Base-by-base conservation (phyloP, 2,329 filamentous ascomycete species). In the Aspergillus puulaauensis region DNA sequence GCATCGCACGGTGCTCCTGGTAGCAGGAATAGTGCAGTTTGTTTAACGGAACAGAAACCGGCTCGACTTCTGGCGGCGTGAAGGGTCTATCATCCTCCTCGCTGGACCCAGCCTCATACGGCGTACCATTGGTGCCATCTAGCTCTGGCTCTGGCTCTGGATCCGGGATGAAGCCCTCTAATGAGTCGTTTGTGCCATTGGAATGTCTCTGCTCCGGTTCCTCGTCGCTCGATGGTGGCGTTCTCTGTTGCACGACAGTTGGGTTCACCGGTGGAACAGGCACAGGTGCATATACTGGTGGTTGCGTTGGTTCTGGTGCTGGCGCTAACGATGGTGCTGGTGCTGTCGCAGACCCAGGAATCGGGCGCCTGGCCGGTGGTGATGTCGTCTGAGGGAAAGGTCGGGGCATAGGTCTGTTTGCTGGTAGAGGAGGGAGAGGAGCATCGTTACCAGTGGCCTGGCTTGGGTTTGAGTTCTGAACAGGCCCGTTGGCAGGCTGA, bases 11-110 rank as follows among this genome's bases (percentile, higher is more conserved):
- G 51, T 79, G 76, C 6, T 69, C 67, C 56, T 77, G 74, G 59
- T 73, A 78, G 61, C 76, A 79, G 31, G 63, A 58, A 54, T 68
- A 73, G 52, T 78, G 76, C 14, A 71, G 58, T 49, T 68, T 68
- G 39, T 66, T 72, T 52, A 78, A 64, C 4, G 70, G 70, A 9
- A 75, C 70, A 7, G 72, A 64, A 44, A 72, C 63, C 39, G 70
- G 68, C 37, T 73, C 71, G 12, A 66, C 54, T n/a, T 73, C 70
- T n/a, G 70, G 69, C 0, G 70, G 70, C 12, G 66, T 64, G 51
- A 62, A 68, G 21, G 66, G 62, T 15, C 62, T 57, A 23, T 56
- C 54, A 52, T 66, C 55, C 14, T 66, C 65, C 45, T 65, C 61
- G 45, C 59, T 59, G 4, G 58, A 64, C 24, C 61, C 45, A 17